A percentile compares a stretch with the other conserved stretches of the same genome.
These are phyloP conservation scores for Sporormia fimetaria DNA, from an alignment of 495 filamentous ascomycete species.

Conservation along the genomic window DNA sequence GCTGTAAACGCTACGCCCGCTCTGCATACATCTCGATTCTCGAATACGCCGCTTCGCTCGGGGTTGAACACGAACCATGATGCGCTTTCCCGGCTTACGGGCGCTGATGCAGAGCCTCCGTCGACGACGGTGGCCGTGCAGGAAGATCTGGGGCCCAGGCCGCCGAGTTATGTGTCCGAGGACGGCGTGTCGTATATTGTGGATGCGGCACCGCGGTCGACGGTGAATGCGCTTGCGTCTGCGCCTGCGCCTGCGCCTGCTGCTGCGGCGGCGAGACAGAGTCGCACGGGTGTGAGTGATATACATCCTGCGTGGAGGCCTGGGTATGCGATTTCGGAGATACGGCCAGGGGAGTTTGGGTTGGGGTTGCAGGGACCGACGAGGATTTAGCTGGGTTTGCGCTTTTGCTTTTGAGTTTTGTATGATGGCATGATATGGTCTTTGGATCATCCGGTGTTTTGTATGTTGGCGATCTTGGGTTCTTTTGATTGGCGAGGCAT, in stretches of 20 bases:
- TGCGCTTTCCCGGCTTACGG: neutral
- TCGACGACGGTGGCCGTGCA: neutral
- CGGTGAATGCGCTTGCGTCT: too few species aligned
- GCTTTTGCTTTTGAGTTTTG: too few species aligned
- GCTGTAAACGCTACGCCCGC: neutral
- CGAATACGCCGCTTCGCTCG: constrained; percentile 16
- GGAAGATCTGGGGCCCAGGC: constrained; percentile 34
- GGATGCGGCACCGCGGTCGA: constrained; percentile 46
- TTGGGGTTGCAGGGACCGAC: too few species aligned
- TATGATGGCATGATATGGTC: too few species aligned
- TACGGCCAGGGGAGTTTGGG: constrained; percentile 2
- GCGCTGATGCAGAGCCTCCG: neutral
- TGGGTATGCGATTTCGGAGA: constrained; percentile 14
- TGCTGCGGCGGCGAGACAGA: too few species aligned
- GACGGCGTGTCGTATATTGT: constrained; percentile 60
- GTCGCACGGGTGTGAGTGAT: constrained; percentile 15
- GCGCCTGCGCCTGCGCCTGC: too few species aligned
- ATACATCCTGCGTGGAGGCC: constrained; percentile 25
- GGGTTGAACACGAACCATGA: constrained; percentile 6
- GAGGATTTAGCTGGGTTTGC: too few species aligned
- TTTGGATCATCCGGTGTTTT: too few species aligned
- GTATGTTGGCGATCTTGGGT: too few species aligned
- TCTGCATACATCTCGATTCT: constrained; percentile 1
- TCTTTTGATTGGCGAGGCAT: too few species aligned
- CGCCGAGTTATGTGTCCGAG: constrained; percentile 61